phyloP scores from a whole-genome alignment of 1,139 yeast species.

The Candida anutae region DNA sequence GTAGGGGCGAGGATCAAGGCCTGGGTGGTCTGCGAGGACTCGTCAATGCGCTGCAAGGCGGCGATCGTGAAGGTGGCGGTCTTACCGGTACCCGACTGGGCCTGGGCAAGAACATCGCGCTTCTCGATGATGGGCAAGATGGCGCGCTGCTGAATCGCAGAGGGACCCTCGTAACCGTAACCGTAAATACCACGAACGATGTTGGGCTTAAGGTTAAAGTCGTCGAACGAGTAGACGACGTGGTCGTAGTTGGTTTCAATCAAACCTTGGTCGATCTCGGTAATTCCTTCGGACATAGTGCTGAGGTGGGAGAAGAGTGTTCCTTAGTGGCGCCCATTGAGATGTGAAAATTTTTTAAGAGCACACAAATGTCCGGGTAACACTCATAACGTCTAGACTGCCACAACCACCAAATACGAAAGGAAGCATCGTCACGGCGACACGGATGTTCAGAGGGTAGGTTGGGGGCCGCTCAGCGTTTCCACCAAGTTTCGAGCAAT shows the following conservation, averaged over 20 bases:
- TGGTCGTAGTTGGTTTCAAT: slow-evolving; percentile 97
- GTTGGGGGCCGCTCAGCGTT: too few species aligned
- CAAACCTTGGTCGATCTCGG: slow-evolving; percentile 75
- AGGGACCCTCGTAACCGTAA: slow-evolving; percentile 96
- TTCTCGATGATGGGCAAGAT: slow-evolving; percentile 94
- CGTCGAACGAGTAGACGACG: slow-evolving; percentile 85
- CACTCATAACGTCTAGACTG: too few species aligned
- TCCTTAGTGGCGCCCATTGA: too few species aligned
- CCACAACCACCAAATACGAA: too few species aligned
- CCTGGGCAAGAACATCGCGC: slow-evolving; percentile 96
- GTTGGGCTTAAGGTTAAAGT: slow-evolving; percentile 71
- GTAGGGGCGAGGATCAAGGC: slow-evolving; percentile 97
- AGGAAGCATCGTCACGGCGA: too few species aligned
- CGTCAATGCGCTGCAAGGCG: slow-evolving; percentile 90
- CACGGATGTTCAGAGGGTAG: too few species aligned
- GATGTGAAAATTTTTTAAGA: too few species aligned
- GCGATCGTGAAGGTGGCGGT: slow-evolving; percentile 98
- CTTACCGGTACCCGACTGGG: slow-evolving; percentile 99
- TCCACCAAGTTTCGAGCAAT: too few species aligned
- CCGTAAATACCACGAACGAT: slow-evolving; percentile 88
- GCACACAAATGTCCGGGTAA: too few species aligned
- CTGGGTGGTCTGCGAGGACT: slow-evolving; percentile 69
- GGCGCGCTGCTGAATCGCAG: slow-evolving; percentile 98
- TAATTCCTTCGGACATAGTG: slow-evolving; percentile 57
- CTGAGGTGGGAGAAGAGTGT: too few species aligned